Evolutionary conservation across 768 basidiomycete genomes (phyloP).

Genomic region (Pluteus cervinus): DNA sequence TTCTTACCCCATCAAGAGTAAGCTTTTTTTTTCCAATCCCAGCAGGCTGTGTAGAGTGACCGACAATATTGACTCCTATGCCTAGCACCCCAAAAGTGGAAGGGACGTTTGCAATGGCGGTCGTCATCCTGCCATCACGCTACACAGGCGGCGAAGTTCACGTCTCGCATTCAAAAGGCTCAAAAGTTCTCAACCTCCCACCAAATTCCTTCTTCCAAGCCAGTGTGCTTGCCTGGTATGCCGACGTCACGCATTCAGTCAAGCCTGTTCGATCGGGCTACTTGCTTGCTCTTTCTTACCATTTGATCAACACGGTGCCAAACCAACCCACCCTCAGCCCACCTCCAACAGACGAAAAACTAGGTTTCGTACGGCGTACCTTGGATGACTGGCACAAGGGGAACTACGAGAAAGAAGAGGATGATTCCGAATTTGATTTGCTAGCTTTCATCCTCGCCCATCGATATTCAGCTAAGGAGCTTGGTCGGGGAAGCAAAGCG

Average conservation of each 20-base stretch:
- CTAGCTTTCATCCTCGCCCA: constrained; percentile 14
- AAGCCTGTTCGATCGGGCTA: constrained; percentile 32
- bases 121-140: constrained; percentile 31
- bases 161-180: constrained; percentile 19
- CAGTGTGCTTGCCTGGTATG: constrained; percentile 35
- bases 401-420: neutral
- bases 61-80: neutral
- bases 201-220: constrained; percentile 14
- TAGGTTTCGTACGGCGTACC: constrained; percentile 18
- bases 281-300: constrained; percentile 33
- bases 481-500: constrained; percentile 9
- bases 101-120: constrained; percentile 35
- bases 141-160: constrained; percentile 31
- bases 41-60: neutral
- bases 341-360: constrained; percentile 11
- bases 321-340: constrained; percentile 10
- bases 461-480: constrained; percentile 11
- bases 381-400: constrained; percentile 21
- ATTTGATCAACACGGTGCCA: constrained; percentile 25
- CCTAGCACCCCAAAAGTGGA: constrained; percentile 23
- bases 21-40: neutral
- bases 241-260: constrained; percentile 32
- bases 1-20: constrained; percentile 28
- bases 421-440: neutral
- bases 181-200: constrained; percentile 20